A percentile compares a stretch with the other conserved stretches of the same genome.
These are phyloP conservation scores for Chaetomiaceae sp. DNA, from an alignment of 2,329 filamentous ascomycete genomes.

Conservation along the genomic window DNA sequence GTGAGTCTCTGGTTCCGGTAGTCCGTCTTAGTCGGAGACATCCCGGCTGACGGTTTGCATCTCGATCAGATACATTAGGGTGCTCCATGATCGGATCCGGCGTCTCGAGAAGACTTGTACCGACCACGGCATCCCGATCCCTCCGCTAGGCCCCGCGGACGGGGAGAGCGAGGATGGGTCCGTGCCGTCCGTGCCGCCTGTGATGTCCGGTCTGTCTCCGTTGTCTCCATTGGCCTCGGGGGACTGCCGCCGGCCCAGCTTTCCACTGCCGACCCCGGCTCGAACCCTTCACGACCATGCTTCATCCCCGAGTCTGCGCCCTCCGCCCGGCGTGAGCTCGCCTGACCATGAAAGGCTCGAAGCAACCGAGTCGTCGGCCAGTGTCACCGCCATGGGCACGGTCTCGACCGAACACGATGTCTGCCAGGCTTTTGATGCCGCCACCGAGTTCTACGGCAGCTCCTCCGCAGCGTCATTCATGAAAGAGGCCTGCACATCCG, in stretches of 20 bases:
- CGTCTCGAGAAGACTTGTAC: conserved; percentile 26
- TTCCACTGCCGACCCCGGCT: neutral
- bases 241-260: neutral
- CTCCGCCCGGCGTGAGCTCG: neutral
- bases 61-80: conserved; percentile 22
- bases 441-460: conserved; percentile 35
- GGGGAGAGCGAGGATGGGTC: neutral
- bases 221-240: neutral
- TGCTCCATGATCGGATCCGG: conserved; percentile 28
- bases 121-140: conserved; percentile 14
- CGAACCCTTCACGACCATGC: neutral
- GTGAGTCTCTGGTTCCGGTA: conserved; percentile 16
- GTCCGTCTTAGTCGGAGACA: neutral
- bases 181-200: neutral
- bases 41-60: neutral
- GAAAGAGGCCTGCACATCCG: conserved; percentile 33
- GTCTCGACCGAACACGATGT: conserved; percentile 28
- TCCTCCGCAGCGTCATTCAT: conserved; percentile 38
- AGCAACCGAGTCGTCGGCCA: conserved; percentile 20
- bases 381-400: conserved; percentile 37
- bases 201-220: neutral
- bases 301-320: neutral
- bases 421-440: conserved; percentile 22
- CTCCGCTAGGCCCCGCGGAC: conserved; percentile 11
- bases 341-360: conserved; percentile 13